Evolutionary conservation across 305 asterid genomes (phyloP).

Genomic region (Fraxinus velutina): DNA sequence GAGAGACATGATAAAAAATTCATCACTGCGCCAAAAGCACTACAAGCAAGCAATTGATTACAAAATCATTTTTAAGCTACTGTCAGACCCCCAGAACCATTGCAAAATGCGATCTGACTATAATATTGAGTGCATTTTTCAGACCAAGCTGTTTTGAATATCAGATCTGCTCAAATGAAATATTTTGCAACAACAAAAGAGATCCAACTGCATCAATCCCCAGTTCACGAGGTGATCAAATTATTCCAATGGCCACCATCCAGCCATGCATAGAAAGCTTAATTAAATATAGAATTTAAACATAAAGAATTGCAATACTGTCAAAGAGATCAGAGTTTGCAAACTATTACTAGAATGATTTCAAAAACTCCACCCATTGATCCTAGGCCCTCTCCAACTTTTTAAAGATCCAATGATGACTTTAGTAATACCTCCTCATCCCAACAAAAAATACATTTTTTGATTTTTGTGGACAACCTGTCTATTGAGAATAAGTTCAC

Average conservation of each 20-base stretch:
- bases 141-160: background rate
- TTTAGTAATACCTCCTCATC: background rate
- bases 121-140: background rate
- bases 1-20: background rate
- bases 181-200: slow-evolving; percentile 3
- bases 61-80: slow-evolving; percentile 11
- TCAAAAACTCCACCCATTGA: background rate
- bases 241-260: slow-evolving; percentile 8
- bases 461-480: background rate
- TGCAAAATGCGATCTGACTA: slow-evolving; percentile 10
- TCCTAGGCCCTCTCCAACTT: background rate
- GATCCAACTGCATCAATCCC: background rate
- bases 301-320: background rate
- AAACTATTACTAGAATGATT: background rate
- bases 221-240: background rate
- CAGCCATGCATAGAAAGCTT: slow-evolving; percentile 1
- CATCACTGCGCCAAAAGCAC: background rate
- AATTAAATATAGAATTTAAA: background rate
- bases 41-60: background rate
- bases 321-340: background rate
- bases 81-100: background rate
- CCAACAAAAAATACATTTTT: background rate
- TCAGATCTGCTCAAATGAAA: background rate
- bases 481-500: background rate
- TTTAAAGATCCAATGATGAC: background rate